phyloP scores from a whole-genome alignment of 169 alveolate species.

The Babesia divergens region DNA sequence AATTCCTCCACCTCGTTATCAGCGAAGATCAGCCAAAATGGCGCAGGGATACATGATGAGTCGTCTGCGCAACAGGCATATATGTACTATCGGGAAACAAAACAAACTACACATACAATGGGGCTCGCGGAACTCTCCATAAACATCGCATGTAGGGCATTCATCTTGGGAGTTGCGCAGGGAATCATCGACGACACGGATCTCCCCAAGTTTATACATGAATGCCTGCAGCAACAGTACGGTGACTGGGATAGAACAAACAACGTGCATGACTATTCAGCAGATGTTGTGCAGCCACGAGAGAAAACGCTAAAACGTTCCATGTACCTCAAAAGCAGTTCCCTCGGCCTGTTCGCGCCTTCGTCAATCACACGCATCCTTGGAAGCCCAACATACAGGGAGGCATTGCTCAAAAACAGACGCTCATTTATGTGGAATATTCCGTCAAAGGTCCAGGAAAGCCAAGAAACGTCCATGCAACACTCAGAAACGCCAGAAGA shows the following conservation, averaged over 20 bases:
- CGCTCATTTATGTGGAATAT: slow-evolving; percentile 1
- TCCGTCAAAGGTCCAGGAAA: background rate
- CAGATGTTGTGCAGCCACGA: background rate
- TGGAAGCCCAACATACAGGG: slow-evolving; percentile 11
- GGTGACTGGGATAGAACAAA: background rate
- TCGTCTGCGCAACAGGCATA: slow-evolving; percentile 8
- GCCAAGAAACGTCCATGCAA: background rate
- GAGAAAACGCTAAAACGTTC: slow-evolving; percentile 8
- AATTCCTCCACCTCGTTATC: background rate
- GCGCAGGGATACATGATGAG: background rate
- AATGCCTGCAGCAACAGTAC: background rate
- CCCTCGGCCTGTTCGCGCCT: slow-evolving; percentile 40
- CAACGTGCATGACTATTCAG: background rate
- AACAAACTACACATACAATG: slow-evolving; percentile 30
- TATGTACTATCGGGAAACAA: slow-evolving; percentile 62
- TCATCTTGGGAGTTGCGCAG: slow-evolving; percentile 40
- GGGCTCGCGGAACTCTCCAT: slow-evolving; percentile 42
- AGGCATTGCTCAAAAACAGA: slow-evolving; percentile 3
- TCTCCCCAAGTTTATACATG: slow-evolving; percentile 16
- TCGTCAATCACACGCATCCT: slow-evolving; percentile 42
- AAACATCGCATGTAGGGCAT: slow-evolving; percentile 51
- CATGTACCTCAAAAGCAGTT: slow-evolving; percentile 44
- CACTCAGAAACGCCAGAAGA: background rate
- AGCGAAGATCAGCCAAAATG: background rate
- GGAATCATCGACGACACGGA: slow-evolving; percentile 34